phyloP scores from a whole-genome alignment of 495 filamentous ascomycete species.

The Hamigera avellanea region DNA sequence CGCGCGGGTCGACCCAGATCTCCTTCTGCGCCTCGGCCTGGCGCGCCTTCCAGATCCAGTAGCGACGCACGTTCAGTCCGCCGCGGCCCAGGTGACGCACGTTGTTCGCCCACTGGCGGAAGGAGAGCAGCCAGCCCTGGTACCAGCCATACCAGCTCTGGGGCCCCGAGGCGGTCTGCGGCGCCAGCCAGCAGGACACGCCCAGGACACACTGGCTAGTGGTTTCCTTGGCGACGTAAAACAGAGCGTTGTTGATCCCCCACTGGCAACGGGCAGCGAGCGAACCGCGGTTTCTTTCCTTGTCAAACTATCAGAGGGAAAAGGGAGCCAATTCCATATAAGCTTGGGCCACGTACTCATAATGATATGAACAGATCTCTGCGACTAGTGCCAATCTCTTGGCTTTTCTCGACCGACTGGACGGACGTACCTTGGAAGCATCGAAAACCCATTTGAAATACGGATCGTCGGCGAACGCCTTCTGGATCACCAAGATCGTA shows the following conservation, averaged over 20 bases:
- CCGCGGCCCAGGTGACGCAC: slow-evolving; percentile 42
- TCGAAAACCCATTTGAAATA: slow-evolving; percentile 55
- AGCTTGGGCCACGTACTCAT: too few species aligned
- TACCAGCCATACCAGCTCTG: slow-evolving; percentile 43
- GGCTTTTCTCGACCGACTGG: background rate
- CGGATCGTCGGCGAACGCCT: slow-evolving; percentile 51
- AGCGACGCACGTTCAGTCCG: slow-evolving; percentile 46
- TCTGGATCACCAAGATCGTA: slow-evolving; percentile 39
- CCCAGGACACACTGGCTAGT: slow-evolving; percentile 42
- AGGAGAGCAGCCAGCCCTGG: slow-evolving; percentile 44
- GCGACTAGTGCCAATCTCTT: too few species aligned
- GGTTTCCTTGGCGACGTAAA: slow-evolving; percentile 48
- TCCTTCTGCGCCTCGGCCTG: slow-evolving; percentile 43
- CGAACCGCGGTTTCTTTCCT: slow-evolving; percentile 41
- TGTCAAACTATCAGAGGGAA: slow-evolving; percentile 29
- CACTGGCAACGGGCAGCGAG: slow-evolving; percentile 48
- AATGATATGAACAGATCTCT: too few species aligned
- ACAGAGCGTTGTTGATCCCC: slow-evolving; percentile 54
- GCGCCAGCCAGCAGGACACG: slow-evolving; percentile 54
- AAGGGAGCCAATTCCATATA: too few species aligned
- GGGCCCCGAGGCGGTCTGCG: slow-evolving; percentile 26
- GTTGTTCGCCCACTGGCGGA: slow-evolving; percentile 45
- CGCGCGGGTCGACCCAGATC: slow-evolving; percentile 46
- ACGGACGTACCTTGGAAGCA: slow-evolving; percentile 30
- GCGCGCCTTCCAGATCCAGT: slow-evolving; percentile 55